Evolutionary conservation across 2,329 filamentous ascomycete species (phyloP).

Genomic region (Ceratocystis destructans): DNA sequence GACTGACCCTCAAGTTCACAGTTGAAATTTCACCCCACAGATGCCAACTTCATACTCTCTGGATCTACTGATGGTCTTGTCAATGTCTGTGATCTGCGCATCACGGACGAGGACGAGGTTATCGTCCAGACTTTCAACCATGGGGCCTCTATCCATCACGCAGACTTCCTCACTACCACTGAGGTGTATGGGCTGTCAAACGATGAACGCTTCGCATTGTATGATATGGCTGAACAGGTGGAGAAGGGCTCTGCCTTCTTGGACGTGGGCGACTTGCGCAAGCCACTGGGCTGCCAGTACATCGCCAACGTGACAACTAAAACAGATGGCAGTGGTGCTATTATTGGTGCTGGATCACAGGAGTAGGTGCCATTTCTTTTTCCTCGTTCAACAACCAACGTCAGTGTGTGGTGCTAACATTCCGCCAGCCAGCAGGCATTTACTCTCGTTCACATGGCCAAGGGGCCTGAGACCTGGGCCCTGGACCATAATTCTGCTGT

Average conservation of each 20-base stretch:
- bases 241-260: conserved; percentile 42
- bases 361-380: conserved; percentile 36
- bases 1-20: conserved; percentile 2
- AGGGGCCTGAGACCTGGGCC: conserved; percentile 36
- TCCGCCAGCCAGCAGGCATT: conserved; percentile 39
- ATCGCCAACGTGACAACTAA: conserved; percentile 53
- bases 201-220: conserved; percentile 64
- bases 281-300: conserved; percentile 56
- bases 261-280: conserved; percentile 56
- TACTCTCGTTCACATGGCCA: conserved; percentile 46
- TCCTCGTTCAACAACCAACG: not conserved
- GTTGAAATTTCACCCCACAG: conserved; percentile 43
- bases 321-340: conserved; percentile 42
- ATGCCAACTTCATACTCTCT: conserved; percentile 51
- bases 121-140: conserved; percentile 68
- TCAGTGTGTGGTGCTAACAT: not conserved
- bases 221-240: conserved; percentile 51
- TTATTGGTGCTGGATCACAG: conserved; percentile 52
- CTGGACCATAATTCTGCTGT: conserved; percentile 44
- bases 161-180: conserved; percentile 52
- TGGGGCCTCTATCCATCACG: conserved; percentile 57
- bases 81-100: conserved; percentile 58
- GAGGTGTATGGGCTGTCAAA: conserved; percentile 62
- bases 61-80: conserved; percentile 70
- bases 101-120: conserved; percentile 63